These are phyloP conservation scores for Euclidium syriacum DNA, from an alignment of 345 rosid species.

Conservation along the genomic window DNA sequence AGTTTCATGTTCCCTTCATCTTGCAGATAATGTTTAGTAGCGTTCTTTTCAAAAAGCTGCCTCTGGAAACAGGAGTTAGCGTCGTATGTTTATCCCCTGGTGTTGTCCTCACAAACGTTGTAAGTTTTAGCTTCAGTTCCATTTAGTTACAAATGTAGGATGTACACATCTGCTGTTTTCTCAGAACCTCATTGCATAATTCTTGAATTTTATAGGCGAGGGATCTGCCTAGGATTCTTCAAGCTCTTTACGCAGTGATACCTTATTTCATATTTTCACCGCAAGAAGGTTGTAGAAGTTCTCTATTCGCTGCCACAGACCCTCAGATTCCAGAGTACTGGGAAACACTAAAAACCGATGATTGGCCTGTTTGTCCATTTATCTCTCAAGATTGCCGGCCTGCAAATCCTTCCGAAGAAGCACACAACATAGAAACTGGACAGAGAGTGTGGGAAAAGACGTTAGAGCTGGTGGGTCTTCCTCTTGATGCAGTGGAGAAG, in stretches of 20 bases:
- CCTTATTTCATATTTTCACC: constrained; percentile 88
- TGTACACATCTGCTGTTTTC: constrained; percentile 9
- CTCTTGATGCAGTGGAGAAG: constrained; percentile 70
- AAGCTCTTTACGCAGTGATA: constrained; percentile 68
- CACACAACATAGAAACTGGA: constrained; percentile 70
- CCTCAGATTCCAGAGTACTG: constrained; percentile 91
- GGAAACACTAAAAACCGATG: constrained; percentile 69
- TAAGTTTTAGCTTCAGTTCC: constrained; percentile 41
- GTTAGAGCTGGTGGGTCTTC: constrained; percentile 75
- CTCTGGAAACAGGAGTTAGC: constrained; percentile 88
- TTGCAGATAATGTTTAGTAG: constrained; percentile 96
- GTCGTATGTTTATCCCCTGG: constrained; percentile 89
- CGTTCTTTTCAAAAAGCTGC: constrained; percentile 72
- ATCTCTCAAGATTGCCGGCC: constrained; percentile 94
- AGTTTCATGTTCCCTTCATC: constrained; percentile 3
- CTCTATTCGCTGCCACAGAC: constrained; percentile 91
- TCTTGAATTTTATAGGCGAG: constrained; percentile 58
- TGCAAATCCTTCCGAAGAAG: constrained; percentile 84
- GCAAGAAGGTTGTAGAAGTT: constrained; percentile 90
- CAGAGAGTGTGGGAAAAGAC: constrained; percentile 85
- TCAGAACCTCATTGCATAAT: not conserved
- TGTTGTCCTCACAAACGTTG: constrained; percentile 85
- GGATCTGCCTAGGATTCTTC: constrained; percentile 81
- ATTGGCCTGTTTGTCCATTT: constrained; percentile 93
- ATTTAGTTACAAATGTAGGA: not conserved